These are phyloP conservation scores for Diaporthe sp. DNA, from an alignment of 2,329 filamentous ascomycete species.

Conservation along the genomic window DNA sequence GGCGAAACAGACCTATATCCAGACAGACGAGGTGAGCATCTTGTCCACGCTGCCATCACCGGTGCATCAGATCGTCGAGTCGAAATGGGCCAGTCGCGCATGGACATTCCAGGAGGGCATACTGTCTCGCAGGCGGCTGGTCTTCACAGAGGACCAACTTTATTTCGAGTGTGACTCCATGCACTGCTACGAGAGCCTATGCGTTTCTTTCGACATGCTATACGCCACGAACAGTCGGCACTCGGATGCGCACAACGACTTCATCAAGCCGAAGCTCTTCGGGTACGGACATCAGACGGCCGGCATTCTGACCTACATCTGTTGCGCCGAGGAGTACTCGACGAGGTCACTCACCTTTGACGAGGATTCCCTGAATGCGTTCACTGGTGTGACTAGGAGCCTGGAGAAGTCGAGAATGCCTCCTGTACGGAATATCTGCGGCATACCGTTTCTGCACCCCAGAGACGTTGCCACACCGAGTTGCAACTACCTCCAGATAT, in stretches of 20 bases:
- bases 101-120: neutral
- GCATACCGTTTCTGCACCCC: constrained; percentile 8
- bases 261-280: neutral
- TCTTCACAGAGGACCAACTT: neutral
- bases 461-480: neutral
- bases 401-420: neutral
- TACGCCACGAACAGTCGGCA: neutral
- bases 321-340: neutral
- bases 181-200: neutral
- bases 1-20: neutral
- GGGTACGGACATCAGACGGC: neutral
- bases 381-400: neutral
- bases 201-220: neutral
- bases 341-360: neutral
- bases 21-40: neutral
- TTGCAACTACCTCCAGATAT: constrained; percentile 2
- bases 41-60: neutral
- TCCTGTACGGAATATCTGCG: neutral
- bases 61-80: neutral
- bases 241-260: neutral
- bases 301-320: neutral
- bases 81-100: constrained; percentile 14
- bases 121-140: neutral
- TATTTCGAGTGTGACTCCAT: neutral
- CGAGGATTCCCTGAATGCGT: neutral